phyloP scores from a whole-genome alignment of 176 grass and related monocot species.

The Otatea glauca region DNA sequence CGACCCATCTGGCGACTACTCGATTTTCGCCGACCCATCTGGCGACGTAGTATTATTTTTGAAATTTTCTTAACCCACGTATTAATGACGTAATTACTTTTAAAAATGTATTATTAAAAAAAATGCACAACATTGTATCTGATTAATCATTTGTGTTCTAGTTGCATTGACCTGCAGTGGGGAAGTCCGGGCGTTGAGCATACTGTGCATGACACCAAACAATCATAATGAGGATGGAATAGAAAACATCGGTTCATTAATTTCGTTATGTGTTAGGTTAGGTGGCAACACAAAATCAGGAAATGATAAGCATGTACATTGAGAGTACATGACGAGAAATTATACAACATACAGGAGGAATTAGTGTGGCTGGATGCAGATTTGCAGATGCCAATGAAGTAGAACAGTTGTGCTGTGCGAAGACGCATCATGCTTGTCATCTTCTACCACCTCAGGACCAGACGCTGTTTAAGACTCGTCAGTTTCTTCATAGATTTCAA shows the following conservation, averaged over 20 bases:
- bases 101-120: too few species aligned
- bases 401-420: background rate
- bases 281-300: conserved; percentile 12
- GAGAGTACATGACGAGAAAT: background rate
- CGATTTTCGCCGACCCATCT: too few species aligned
- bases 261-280: background rate
- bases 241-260: background rate
- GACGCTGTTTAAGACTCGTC: background rate
- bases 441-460: background rate
- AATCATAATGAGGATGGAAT: background rate
- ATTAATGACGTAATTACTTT: too few species aligned
- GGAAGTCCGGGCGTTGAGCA: background rate
- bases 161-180: background rate
- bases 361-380: background rate
- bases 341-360: background rate
- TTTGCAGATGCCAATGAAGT: background rate
- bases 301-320: conserved; percentile 5
- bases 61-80: too few species aligned
- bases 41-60: too few species aligned
- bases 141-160: background rate
- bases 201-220: background rate
- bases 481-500: background rate
- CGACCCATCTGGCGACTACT: too few species aligned
- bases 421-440: background rate
- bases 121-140: background rate